Conservation (phyloP, 2,329 filamentous ascomycete genomes). For the Zalaria obscura region DNA sequence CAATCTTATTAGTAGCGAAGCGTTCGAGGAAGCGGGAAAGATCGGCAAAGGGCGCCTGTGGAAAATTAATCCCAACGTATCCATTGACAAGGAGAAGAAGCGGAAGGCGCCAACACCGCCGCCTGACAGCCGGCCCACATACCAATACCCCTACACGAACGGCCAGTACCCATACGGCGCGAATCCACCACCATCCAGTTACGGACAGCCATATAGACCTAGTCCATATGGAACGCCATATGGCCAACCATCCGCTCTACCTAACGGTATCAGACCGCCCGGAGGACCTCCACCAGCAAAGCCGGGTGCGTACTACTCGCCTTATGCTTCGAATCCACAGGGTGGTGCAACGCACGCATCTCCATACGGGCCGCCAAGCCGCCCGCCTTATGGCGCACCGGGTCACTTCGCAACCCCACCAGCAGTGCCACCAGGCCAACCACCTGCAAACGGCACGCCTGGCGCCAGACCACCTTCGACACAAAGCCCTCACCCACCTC, state of each 20-base stretch:
- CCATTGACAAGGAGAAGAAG: slow-evolving; percentile 43
- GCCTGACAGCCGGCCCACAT: slow-evolving; percentile 3
- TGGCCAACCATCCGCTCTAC: slow-evolving; percentile 6
- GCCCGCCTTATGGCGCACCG: slow-evolving; percentile 6
- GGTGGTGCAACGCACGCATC: slow-evolving; percentile 4
- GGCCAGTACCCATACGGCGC: slow-evolving; percentile 6
- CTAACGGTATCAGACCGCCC: slow-evolving; percentile 4
- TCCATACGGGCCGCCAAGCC: slow-evolving; percentile 6
- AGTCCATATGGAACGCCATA: slow-evolving; percentile 8
- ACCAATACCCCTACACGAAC: slow-evolving; percentile 8
- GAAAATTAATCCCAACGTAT: slow-evolving; percentile 44
- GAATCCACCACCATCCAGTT: slow-evolving; percentile 2
- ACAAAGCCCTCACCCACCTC: background rate
- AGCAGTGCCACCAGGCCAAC: background rate
- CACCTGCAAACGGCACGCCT: background rate
- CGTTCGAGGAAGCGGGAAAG: slow-evolving; percentile 46
- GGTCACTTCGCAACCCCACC: slow-evolving; percentile 1
- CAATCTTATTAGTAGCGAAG: slow-evolving; percentile 44
- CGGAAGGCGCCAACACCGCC: slow-evolving; percentile 33
- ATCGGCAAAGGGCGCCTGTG: slow-evolving; percentile 50
- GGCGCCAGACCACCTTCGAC: background rate
- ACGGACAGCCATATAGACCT: slow-evolving; percentile 6
- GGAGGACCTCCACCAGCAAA: slow-evolving; percentile 6
- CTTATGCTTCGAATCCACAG: slow-evolving; percentile 9
- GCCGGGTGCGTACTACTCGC: slow-evolving; percentile 9